Evolutionary conservation across 2,329 filamentous ascomycete genomes (phyloP), one percentile per base, ranked within the genome.

Genomic region (Aspergillus sp.): DNA sequence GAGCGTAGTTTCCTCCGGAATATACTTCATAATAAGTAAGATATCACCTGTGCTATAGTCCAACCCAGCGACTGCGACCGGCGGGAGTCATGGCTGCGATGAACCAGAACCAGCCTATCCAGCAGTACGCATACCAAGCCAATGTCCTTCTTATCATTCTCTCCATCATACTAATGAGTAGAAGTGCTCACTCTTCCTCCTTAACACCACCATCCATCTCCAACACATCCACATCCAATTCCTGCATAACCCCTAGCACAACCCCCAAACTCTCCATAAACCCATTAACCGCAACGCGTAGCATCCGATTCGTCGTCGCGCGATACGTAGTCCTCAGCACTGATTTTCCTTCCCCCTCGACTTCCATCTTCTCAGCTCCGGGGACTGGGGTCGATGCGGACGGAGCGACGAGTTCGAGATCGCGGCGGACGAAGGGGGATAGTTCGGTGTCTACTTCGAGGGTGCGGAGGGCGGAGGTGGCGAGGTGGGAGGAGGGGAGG

Each of bases 271-370:
- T 94, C 61, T 97, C 91, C 77, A 97, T 90, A 69, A 96, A 96
- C 7, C 90, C 89, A 71, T 97, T 97, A 48, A 96, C 90, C 3
- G 91, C 88, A 2, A 98, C 93, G 41, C 93, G 84, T 49, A 98
- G 78, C 91, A 97, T 97, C 57, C 93, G 85, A 65, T 96, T 95
- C 17, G 93, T 97, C 0, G 89, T 89, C 1, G 93, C 93, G 47
- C 78, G 80, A 71, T 97, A 97, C 51, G 85, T 79, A 7, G 88
- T 85, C 51, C 79, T 76, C 43, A 97, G 74, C 4, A 90, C 69
- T 1, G 72, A 78, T 57, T 71, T 69, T 32, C 62, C 59, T 22
- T 70, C 66, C 6, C 66, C 65, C 19, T 20, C 37, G 5, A 15
- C 5, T 20, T 12, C 19, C 17, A 12, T 39, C 6, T 54, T 53